These are phyloP conservation scores for Plasmodium coatneyi DNA, from an alignment of 169 alveolate species.

Conservation along the genomic window DNA sequence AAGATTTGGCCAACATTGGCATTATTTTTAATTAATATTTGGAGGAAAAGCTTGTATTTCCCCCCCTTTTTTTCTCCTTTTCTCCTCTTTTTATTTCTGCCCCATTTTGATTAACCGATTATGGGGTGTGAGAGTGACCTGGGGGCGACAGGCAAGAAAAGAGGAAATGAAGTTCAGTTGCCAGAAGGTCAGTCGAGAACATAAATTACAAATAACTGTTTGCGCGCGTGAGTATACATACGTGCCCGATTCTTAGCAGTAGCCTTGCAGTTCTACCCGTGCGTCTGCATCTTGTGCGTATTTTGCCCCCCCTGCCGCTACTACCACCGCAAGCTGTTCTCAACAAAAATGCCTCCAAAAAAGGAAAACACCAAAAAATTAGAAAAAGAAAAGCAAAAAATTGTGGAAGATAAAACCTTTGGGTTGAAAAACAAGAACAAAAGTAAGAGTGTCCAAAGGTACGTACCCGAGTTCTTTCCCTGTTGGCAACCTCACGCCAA, in stretches of 20 bases:
- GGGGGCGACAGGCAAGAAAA: neutral
- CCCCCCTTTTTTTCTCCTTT: neutral
- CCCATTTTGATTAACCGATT: neutral
- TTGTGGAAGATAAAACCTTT: slow-evolving; percentile 98
- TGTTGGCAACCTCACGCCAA: neutral
- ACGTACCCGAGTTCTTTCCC: slow-evolving; percentile 7
- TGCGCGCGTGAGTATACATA: neutral
- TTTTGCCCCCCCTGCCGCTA: neutral
- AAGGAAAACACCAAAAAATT: slow-evolving; percentile 92
- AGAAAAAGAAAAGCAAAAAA: slow-evolving; percentile 96
- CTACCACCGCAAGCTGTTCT: neutral
- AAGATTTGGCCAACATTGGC: neutral
- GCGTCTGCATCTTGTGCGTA: neutral
- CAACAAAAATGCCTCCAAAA: slow-evolving; percentile 86
- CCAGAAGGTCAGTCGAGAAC: neutral
- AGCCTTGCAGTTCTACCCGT: neutral
- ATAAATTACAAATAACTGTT: neutral
- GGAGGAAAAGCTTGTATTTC: neutral
- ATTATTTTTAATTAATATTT: neutral
- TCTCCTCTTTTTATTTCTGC: neutral
- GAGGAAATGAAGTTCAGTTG: neutral
- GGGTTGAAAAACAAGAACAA: slow-evolving; percentile 98
- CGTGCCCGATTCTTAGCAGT: neutral
- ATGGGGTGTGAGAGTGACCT: neutral
- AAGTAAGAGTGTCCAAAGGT: slow-evolving; percentile 96